Evolutionary conservation across 805 yeast genomes (phyloP), one percentile per base, ranked within the genome.

Genomic region (Starmerella roubikii): DNA sequence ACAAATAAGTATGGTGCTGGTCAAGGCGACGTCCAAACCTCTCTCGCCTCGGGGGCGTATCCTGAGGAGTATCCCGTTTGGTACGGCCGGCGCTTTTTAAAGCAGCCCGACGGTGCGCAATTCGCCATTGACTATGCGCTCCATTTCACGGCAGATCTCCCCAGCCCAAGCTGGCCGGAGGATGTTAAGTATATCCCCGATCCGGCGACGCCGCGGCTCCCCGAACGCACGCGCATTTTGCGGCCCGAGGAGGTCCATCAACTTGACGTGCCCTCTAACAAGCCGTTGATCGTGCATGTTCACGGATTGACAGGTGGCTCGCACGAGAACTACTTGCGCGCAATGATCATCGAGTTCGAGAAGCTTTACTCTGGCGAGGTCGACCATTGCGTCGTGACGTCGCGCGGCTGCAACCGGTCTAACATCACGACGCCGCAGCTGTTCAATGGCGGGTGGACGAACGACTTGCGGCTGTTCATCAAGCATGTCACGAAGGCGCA

Each of bases 281-380:
- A 57, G 34, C 93, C 93, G 2, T 62, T 83, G 52, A 61, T 78
- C 15, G 68, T 82, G 23, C 59, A 72, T 3, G 57, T 79, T 30
- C 93, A 83, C 54, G 94, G 94, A 0, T 67, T 82, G 28, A 76
- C 81, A 1, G 94, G 94, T 5, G 91, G 93, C 0, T 76, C 86
- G n/a, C 80, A 77, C 45, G 93, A 82, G 54, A 66, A 79, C 6
- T 74, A 82, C 52, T 73, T 82, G 30, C 66, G 91, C 19, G 68
- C 80, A 39, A 54, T 76, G 27, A 68, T 73, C 15, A 59, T 64
- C 32, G 47, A 40, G 32, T 21, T 54, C 18, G 38, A 53, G 50
- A 34, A 49, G 20, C 11, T 23, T 8, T 16, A 32, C 19, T 13
- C 41, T 3, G 52, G 57, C 13, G 52, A 53, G 26, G 78, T 79